Conservation (phyloP, 139 green algal genomes). For the Closterium sp. region DNA sequence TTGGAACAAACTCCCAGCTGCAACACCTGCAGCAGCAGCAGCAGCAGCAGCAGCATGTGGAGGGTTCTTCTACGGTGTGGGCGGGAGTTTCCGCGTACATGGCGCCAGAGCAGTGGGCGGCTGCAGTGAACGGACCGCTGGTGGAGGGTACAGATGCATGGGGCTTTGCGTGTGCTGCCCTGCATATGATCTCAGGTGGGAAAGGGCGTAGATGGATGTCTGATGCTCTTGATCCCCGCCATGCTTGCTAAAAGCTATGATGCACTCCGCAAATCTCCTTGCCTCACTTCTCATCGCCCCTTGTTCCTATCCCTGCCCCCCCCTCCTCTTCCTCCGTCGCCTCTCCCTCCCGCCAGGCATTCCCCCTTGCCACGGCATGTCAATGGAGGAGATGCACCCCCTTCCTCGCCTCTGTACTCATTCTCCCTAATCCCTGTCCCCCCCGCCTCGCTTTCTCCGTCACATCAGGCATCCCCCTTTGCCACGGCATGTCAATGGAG, state of each 20-base stretch:
- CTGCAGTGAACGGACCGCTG: neutral
- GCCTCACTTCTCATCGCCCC: neutral
- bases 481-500: neutral
- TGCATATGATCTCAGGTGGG: slow-evolving; percentile 24
- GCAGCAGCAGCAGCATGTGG: neutral
- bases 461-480: neutral
- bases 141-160: slow-evolving; percentile 1
- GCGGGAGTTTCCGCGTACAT: slow-evolving; percentile 2
- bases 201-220: no score
- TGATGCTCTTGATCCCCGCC: no score
- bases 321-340: neutral
- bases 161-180: slow-evolving; percentile 7
- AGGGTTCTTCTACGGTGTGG: neutral
- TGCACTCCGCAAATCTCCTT: neutral
- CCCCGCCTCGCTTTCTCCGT: no score
- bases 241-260: neutral
- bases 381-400: neutral
- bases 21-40: no score
- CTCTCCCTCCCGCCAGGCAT: neutral
- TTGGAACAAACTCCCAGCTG: no score
- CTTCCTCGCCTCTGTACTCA: neutral
- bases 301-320: neutral
- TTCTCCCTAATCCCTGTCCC: neutral
- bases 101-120: slow-evolving; percentile 17
- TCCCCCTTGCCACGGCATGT: neutral